Base-by-base conservation (phyloP, 2,329 filamentous ascomycete genomes). In the Penicillium sp. region DNA sequence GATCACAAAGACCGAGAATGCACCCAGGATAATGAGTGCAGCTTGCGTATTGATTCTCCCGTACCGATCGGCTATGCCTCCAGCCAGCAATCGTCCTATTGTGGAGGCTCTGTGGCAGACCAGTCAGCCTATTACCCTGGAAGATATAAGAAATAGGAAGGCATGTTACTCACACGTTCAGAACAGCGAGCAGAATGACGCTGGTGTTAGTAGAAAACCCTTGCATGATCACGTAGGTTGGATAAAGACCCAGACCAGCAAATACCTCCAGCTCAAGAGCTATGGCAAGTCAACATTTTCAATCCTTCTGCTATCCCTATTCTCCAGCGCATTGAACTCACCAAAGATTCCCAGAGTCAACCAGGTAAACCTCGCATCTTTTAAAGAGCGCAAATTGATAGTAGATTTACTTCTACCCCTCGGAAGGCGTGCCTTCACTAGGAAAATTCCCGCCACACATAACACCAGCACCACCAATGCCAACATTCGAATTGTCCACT, bases 11-110 rank as follows among this genome's bases (percentile, higher is more conserved):
- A 77, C 78, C 10, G 73, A 67, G 7, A 78, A 45, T 0, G 67
- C 53, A 18, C 77, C 71, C 53, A 75, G 68, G 10, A 66, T 51
- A 8, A 74, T 64, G 0, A 79, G 70, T 0, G 35, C 52, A 1
- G 56, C 48, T 35, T 63, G 61, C 1, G 77, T 73, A 55, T 81
- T 81, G 45, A 81, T 75, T 5, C 76, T 74, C 0, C 79, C 79
- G 34, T 78, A 67, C 13, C 64, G 65, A 50, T 81, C 79, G 2
- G 74, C 75, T 4, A 77, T 57, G 1, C 74, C 64, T 0, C 79
- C 79, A 0, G 77, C 74, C 1, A 78, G 52, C 6, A 79, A 62
- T 10, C 79, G 73, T 3, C 78, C 79, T 7, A 78, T 48, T 16
- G 70, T 76, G 1, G 76, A 78, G 9, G 65, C 70, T 3, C 73